Percentiles rank a stretch among this genome's conserved stretches.
phyloP scores from a whole-genome alignment of 1,284 basidiomycete genomes.

The Neolentinus lepideus region DNA sequence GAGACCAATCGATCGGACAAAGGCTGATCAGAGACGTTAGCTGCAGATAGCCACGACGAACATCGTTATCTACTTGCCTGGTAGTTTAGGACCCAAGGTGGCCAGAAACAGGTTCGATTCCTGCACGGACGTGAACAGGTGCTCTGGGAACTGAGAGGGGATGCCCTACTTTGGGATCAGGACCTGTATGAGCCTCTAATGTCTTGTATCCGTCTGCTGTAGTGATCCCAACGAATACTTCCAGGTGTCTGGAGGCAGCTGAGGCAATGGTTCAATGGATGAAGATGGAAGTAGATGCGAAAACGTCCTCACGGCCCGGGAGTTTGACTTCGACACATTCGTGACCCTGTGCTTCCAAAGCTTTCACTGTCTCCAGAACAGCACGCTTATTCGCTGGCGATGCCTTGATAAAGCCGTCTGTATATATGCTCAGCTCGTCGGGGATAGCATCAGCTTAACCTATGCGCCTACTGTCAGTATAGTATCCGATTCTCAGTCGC shows the following conservation, averaged over 20 bases:
- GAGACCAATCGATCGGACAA: constrained; percentile 38
- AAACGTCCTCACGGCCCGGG: constrained; percentile 34
- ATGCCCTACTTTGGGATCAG: constrained; percentile 54
- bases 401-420: constrained; percentile 61
- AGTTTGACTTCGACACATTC: constrained; percentile 67
- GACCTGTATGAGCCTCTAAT: constrained; percentile 57
- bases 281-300: neutral
- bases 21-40: constrained; percentile 26
- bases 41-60: neutral
- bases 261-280: neutral
- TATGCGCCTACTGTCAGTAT: constrained; percentile 40
- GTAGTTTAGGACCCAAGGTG: constrained; percentile 55
- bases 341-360: constrained; percentile 63
- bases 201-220: constrained; percentile 76
- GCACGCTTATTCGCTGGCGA: constrained; percentile 80
- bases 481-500: constrained; percentile 71
- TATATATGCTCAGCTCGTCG: constrained; percentile 1
- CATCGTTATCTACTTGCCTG: constrained; percentile 26
- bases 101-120: constrained; percentile 51
- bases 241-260: constrained; percentile 43
- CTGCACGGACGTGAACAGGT: constrained; percentile 20
- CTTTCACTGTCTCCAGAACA: constrained; percentile 69
- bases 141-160: neutral
- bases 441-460: neutral
- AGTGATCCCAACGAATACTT: constrained; percentile 62